phyloP scores from a whole-genome alignment of 345 rosid species.

The Luvunga scandens region DNA sequence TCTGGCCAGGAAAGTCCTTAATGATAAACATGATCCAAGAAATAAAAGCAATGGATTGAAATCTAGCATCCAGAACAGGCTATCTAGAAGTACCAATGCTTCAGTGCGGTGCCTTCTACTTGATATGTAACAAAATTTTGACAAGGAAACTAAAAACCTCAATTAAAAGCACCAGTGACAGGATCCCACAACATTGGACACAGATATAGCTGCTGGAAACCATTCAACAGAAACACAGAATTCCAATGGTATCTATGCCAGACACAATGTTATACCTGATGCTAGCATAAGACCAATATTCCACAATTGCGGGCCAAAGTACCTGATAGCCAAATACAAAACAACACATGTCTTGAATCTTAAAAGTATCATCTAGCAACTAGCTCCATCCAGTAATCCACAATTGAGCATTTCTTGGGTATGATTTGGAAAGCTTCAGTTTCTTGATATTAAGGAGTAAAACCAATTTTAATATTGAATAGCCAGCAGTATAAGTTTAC shows the following conservation, averaged over 20 bases:
- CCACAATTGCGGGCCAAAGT: background rate
- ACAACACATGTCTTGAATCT: background rate
- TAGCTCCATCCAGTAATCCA: background rate
- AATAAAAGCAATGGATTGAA: background rate
- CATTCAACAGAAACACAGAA: background rate
- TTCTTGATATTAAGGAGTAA: slow-evolving; percentile 9
- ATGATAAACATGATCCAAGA: background rate
- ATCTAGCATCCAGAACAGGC: background rate
- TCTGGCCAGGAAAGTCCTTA: background rate
- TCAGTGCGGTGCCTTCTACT: background rate
- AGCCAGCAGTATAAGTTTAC: slow-evolving; percentile 7
- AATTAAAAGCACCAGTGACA: background rate
- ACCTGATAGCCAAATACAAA: background rate
- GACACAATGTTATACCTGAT: background rate
- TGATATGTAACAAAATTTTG: background rate
- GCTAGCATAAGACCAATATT: background rate
- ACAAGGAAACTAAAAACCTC: background rate
- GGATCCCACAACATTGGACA: background rate
- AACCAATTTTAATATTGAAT: slow-evolving; percentile 1
- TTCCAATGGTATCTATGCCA: background rate
- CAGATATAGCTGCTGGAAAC: background rate
- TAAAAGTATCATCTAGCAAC: background rate
- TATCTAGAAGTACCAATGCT: background rate
- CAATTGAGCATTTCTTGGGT: background rate
- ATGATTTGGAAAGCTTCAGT: slow-evolving; percentile 13